phyloP scores from a whole-genome alignment of 1,139 yeast genomes.

The Saccharomycopsis crataegensis region DNA sequence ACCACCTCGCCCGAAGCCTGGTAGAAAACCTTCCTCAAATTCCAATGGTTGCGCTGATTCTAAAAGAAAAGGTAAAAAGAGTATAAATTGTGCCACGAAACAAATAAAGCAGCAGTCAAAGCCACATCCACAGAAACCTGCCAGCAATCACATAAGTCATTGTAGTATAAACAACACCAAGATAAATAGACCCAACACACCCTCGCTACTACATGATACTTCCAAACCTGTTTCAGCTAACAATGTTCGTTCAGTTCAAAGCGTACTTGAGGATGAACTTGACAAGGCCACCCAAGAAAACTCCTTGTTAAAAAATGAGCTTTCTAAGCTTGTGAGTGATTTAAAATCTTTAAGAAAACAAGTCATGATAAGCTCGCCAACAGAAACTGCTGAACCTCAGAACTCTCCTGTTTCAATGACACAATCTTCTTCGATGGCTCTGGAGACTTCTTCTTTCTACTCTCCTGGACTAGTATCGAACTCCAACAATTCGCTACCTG shows the following conservation, averaged over 20 bases:
- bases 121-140: background rate
- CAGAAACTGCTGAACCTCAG: background rate
- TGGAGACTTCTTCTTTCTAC: background rate
- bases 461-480: background rate
- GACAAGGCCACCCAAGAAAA: slow-evolving; percentile 17
- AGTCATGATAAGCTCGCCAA: slow-evolving; percentile 1
- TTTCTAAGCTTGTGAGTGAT: slow-evolving; percentile 18
- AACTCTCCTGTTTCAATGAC: background rate
- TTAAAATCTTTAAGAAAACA: slow-evolving; percentile 18
- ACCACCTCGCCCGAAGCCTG: slow-evolving; percentile 61
- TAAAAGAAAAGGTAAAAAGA: too few relatives aligned
- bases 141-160: background rate
- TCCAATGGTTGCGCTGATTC: background rate
- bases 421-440: background rate
- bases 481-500: background rate
- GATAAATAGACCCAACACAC: background rate
- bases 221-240: too few relatives aligned
- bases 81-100: background rate
- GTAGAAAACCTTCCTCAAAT: slow-evolving; percentile 37
- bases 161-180: background rate
- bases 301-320: slow-evolving; percentile 16
- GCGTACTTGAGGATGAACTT: slow-evolving; percentile 12
- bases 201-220: background rate
- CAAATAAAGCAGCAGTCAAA: background rate
- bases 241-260: background rate